Evolutionary conservation across 2,329 filamentous ascomycete genomes (phyloP), one percentile per base, ranked within the genome.

Genomic region (Xylaria sp.): DNA sequence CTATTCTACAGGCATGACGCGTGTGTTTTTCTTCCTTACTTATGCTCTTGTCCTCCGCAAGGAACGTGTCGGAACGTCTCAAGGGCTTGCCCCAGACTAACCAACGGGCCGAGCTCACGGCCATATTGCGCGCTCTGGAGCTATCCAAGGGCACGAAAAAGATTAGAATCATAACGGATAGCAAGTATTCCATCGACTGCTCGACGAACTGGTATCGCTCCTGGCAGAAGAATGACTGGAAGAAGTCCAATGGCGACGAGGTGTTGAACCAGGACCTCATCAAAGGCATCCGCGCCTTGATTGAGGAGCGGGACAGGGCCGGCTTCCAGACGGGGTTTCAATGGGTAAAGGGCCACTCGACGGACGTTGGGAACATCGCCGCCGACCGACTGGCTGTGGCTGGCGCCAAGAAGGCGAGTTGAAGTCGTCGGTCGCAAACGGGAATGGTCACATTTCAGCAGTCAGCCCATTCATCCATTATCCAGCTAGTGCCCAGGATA

Each of bases 91-190:
- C 81, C 8, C 94, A 97, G 75, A 97, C 94, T 0, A 99, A 99
- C 72, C 91, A 97, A 73, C 89, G 94, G 2, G 94, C 93, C n/a
- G 94, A 99, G 76, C 79, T 99, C 60, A 92, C 90, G 23, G 94
- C 92, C 6, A 88, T 97, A 63, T 79, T 90, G 35, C 88, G 92
- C 59, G 92, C 92, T 0, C 80, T 97, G 19, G 86, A 97, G 69
- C 83, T 88, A 51, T 85, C 87, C 1, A 87, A 90, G 0, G 75
- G 83, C 13, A 80, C 87, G 59, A 82, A 89, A 59, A 79, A 85
- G 61, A 82, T 95, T 10, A 82, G 86, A 59, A 95, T 99, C 65
- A 83, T 87, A 71, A 92, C 87, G n/a, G 94, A 99, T 75, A 94
- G 90, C 74, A 86, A 87, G 69, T 97, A 97, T 76, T 83, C 90